Percentiles rank a stretch among this genome's conserved stretches.
Evolutionary conservation across 371 early-diverging fungal genomes (phyloP).

Genomic region (Mortierella sp.): DNA sequence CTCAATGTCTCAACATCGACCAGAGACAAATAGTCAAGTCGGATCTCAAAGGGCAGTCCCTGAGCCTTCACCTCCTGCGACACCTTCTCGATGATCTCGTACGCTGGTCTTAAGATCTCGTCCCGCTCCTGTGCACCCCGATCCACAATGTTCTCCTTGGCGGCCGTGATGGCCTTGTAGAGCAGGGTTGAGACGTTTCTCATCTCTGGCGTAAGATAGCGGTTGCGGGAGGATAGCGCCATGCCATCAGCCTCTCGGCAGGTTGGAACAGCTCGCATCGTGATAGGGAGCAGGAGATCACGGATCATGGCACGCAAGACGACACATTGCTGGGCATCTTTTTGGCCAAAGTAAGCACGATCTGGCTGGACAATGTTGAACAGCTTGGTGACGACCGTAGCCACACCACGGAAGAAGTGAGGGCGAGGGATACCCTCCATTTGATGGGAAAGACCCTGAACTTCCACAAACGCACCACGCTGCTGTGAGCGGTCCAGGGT

Average conservation of each 20-base stretch:
- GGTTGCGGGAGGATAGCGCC: constrained; percentile 92
- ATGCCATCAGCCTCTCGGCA: constrained; percentile 87
- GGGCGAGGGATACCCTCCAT: constrained; percentile 94
- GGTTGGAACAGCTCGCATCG: constrained; percentile 84
- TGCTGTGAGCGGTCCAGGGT: constrained; percentile 79
- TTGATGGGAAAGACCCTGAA: constrained; percentile 88
- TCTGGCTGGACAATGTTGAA: constrained; percentile 92
- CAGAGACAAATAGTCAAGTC: constrained; percentile 89
- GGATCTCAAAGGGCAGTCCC: constrained; percentile 61
- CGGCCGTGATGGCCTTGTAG: constrained; percentile 75
- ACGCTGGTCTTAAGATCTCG: constrained; percentile 61
- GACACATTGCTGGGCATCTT: constrained; percentile 96
- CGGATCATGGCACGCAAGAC: constrained; percentile 84
- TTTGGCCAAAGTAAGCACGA: constrained; percentile 93
- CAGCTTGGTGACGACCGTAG: constrained; percentile 95
- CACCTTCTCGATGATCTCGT: constrained; percentile 57
- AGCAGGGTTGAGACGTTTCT: constrained; percentile 79
- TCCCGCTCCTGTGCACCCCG: constrained; percentile 62
- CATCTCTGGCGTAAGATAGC: constrained; percentile 82
- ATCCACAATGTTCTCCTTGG: constrained; percentile 60
- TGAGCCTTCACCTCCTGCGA: constrained; percentile 54
- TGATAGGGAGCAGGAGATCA: constrained; percentile 85
- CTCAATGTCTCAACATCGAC: constrained; percentile 77
- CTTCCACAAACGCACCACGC: constrained; percentile 92
- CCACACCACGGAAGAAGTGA: constrained; percentile 98